Evolutionary conservation across 805 yeast species (phyloP).

Genomic region (Sugiyamaella valdiviana): DNA sequence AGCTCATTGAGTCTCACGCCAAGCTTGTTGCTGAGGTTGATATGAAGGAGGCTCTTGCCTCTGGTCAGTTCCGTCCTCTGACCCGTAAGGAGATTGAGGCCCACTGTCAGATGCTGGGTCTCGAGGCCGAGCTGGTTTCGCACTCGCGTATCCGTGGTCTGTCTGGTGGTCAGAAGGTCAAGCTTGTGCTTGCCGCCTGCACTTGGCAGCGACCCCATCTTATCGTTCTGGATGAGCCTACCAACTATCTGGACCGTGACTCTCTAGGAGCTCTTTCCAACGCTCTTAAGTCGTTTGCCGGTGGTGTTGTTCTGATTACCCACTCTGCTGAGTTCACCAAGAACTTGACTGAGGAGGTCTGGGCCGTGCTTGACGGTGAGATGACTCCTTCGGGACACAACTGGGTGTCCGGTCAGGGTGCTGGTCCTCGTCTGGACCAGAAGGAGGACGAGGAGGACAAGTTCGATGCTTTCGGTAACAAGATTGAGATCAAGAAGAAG

Average conservation of each 20-base stretch:
- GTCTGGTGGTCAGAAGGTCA: constrained; percentile 99
- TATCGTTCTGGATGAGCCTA: constrained; percentile 99
- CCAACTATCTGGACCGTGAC: constrained; percentile 98
- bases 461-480: constrained; percentile 99
- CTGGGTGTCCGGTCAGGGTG: constrained; percentile 99
- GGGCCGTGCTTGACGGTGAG: constrained; percentile 97
- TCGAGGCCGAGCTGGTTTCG: constrained; percentile 97
- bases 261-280: constrained; percentile 98
- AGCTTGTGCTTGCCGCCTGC: constrained; percentile 99
- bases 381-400: constrained; percentile 99
- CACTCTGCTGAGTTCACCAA: constrained; percentile 99
- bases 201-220: constrained; percentile 99
- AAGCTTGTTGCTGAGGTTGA: constrained; percentile 99
- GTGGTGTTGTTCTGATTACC: constrained; percentile 99
- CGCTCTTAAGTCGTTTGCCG: constrained; percentile 97
- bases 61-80: constrained; percentile 99
- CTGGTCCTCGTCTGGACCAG: constrained; percentile 99
- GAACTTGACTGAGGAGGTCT: constrained; percentile 98
- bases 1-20: constrained; percentile 92
- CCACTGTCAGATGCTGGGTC: constrained; percentile 97
- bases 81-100: constrained; percentile 99
- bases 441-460: constrained; percentile 94
- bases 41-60: constrained; percentile 99
- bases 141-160: constrained; percentile 99
- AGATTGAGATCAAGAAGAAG: constrained; percentile 94